These are phyloP conservation scores for Hypoxylon trugodes DNA, from an alignment of 495 filamentous ascomycete genomes.

Conservation along the genomic window DNA sequence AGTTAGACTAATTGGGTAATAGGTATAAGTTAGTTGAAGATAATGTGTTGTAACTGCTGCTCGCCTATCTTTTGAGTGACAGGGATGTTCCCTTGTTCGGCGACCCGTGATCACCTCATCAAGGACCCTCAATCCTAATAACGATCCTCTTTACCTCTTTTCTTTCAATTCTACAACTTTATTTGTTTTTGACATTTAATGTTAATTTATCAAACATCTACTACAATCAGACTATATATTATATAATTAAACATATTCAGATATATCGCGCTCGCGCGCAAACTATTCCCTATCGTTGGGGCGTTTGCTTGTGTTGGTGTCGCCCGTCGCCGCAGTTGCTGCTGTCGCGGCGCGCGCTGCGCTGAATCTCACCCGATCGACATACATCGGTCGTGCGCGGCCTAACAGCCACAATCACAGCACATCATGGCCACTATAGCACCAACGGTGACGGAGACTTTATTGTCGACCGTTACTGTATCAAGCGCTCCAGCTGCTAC, in stretches of 20 bases:
- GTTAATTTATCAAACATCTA: background rate
- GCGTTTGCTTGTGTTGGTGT: background rate
- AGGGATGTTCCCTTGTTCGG: background rate
- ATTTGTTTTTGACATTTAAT: constrained; percentile 1
- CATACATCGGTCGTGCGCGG: constrained; percentile 8
- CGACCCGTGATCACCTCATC: constrained; percentile 28
- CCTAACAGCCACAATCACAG: background rate
- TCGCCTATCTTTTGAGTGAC: background rate
- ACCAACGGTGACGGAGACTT: constrained; percentile 29
- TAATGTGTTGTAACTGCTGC: no score
- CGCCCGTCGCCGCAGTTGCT: background rate
- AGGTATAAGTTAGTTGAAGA: no score
- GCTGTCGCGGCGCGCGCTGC: constrained; percentile 8
- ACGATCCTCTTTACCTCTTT: constrained; percentile 4
- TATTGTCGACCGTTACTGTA: constrained; percentile 38
- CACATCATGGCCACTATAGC: constrained; percentile 22
- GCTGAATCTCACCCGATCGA: background rate
- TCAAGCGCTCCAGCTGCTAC: constrained; percentile 12
- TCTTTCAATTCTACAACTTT: constrained; percentile 4
- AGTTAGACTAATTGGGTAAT: background rate
- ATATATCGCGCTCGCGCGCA: background rate
- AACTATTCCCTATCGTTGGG: background rate
- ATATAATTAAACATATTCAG: no score
- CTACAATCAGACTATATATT: background rate
- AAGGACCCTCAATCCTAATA: constrained; percentile 9